Conservation (phyloP, 768 basidiomycete species). For the Cystobasidium onofrii region DNA sequence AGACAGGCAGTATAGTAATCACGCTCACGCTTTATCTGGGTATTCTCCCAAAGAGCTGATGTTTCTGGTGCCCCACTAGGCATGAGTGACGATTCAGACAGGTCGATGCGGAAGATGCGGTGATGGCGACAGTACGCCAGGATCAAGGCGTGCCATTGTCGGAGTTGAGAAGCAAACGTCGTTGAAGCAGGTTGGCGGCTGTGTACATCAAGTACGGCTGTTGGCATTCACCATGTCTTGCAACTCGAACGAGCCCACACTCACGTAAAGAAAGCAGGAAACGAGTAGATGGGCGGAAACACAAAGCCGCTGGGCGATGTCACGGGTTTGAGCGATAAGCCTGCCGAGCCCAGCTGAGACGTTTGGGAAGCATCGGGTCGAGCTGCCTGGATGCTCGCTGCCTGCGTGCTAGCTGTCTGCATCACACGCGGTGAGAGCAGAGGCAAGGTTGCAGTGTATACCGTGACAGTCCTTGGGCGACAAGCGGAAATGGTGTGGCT, state of each 20-base stretch:
- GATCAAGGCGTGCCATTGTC: constrained; percentile 46
- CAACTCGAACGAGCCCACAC: no score
- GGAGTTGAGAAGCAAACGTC: constrained; percentile 46
- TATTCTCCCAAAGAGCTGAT: constrained; percentile 44
- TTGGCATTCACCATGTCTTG: no score
- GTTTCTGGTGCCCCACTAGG: constrained; percentile 33
- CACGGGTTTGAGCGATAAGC: constrained; percentile 7
- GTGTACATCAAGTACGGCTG: not conserved
- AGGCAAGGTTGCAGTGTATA: not conserved
- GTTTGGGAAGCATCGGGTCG: not conserved
- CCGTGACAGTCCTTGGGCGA: no score
- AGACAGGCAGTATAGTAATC: not conserved
- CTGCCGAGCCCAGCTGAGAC: not conserved
- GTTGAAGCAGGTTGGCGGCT: constrained; percentile 48
- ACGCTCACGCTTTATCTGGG: constrained; percentile 43
- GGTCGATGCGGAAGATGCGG: constrained; percentile 43
- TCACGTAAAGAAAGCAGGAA: constrained; percentile 31
- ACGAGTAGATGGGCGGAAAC: constrained; percentile 30
- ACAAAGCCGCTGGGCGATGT: constrained; percentile 11
- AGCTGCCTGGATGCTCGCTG: not conserved
- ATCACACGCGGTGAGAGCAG: not conserved
- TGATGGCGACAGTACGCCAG: constrained; percentile 44
- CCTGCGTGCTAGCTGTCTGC: constrained; percentile 11
- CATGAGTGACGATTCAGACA: constrained; percentile 32
- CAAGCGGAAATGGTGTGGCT: not conserved